These are phyloP conservation scores for Tetracentron sinense DNA, from an alignment of 164 flowering plant genomes.

Conservation along the genomic window DNA sequence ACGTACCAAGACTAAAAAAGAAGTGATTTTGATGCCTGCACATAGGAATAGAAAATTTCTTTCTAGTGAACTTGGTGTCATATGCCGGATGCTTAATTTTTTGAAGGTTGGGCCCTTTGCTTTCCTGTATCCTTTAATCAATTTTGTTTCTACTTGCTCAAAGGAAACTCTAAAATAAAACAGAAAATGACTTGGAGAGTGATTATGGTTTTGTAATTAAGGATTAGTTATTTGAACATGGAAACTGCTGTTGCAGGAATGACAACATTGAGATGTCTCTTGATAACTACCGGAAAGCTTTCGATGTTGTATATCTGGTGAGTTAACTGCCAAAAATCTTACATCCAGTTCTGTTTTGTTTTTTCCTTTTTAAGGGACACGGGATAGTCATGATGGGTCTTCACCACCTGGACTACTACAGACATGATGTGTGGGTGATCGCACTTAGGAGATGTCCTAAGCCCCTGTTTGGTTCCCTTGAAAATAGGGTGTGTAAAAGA, in stretches of 20 bases:
- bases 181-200: not conserved
- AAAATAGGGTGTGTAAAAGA: too few relatives aligned
- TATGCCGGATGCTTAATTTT: too few relatives aligned
- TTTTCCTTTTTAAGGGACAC: not conserved
- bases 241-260: conserved; percentile 53
- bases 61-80: not conserved
- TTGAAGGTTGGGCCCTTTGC: not conserved
- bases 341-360: not conserved
- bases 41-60: not conserved
- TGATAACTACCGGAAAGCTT: conserved; percentile 55
- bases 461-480: too few relatives aligned
- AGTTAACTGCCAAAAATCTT: conserved; percentile 19
- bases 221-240: conserved; percentile 2
- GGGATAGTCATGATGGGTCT: not conserved
- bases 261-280: conserved; percentile 65
- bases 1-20: too few relatives aligned
- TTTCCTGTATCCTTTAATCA: not conserved
- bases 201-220: not conserved
- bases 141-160: not conserved
- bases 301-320: conserved; percentile 79
- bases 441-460: not conserved
- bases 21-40: not conserved
- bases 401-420: not conserved
- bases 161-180: not conserved
- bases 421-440: not conserved